These are phyloP conservation scores for Xylariaceae sp. DNA, from an alignment of 2,329 filamentous ascomycete genomes.

Conservation along the genomic window DNA sequence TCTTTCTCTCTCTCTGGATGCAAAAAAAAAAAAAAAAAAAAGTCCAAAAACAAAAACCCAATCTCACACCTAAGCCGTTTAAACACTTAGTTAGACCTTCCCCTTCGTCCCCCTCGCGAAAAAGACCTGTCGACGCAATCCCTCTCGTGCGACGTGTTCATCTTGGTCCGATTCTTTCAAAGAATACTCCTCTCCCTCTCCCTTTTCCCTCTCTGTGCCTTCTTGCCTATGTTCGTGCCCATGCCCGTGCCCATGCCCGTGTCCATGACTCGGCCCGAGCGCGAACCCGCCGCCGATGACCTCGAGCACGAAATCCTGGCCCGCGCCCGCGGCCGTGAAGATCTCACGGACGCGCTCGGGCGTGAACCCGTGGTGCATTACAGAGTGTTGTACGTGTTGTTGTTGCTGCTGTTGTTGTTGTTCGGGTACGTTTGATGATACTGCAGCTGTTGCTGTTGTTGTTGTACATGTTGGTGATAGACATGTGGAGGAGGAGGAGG, in stretches of 20 bases:
- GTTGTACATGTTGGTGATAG: no score
- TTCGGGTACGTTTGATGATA: no score
- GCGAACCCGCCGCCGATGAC: slow-evolving; percentile 44
- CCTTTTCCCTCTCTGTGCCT: slow-evolving; percentile 8
- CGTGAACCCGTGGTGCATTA: slow-evolving; percentile 63
- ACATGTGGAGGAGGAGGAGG: no score
- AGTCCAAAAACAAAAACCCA: no score
- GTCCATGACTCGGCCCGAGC: slow-evolving; percentile 1
- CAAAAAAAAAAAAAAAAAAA: no score
- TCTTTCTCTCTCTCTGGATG: no score
- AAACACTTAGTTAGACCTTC: no score
- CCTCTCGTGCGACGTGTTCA: slow-evolving; percentile 26
- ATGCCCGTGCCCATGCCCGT: background rate
- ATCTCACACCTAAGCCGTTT: no score
- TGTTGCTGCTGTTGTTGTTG: slow-evolving; percentile 10
- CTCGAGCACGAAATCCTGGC: slow-evolving; percentile 51
- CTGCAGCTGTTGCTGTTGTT: no score
- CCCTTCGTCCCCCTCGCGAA: slow-evolving; percentile 42
- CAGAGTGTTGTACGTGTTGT: slow-evolving; percentile 38
- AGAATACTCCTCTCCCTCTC: slow-evolving; percentile 4
- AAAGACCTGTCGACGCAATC: slow-evolving; percentile 41
- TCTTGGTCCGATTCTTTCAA: slow-evolving; percentile 13
- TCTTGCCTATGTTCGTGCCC: no score
- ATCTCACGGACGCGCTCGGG: slow-evolving; percentile 52
- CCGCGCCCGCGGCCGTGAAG: slow-evolving; percentile 59